A percentile compares a stretch with the other conserved stretches of the same genome.
These are phyloP conservation scores for Sclerotinia subarctica DNA, from an alignment of 2,329 filamentous ascomycete species.

Conservation along the genomic window DNA sequence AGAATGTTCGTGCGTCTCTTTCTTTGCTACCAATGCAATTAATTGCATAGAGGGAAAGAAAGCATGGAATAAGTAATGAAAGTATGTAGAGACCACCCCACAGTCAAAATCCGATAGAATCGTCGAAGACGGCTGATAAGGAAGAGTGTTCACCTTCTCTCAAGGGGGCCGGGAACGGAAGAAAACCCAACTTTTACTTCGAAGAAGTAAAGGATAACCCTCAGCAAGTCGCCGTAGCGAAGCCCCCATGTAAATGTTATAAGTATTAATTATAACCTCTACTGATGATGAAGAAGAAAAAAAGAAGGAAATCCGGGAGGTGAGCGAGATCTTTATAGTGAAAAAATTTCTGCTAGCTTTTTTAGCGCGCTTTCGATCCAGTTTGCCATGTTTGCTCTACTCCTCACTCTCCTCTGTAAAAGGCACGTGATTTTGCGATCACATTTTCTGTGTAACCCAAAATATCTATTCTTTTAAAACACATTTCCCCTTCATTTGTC, in stretches of 20 bases:
- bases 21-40: not conserved
- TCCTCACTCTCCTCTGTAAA: not conserved
- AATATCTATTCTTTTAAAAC: not conserved
- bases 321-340: slow-evolving; percentile 24
- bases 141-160: slow-evolving; percentile 43
- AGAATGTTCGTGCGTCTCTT: too few species aligned
- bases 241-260: slow-evolving; percentile 40
- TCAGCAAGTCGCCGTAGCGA: slow-evolving; percentile 44
- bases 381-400: slow-evolving; percentile 2
- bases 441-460: not conserved
- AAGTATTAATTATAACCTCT: slow-evolving; percentile 42
- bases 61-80: too few species aligned
- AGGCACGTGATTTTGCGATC: not conserved
- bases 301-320: slow-evolving; percentile 10
- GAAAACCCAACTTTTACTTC: slow-evolving; percentile 38
- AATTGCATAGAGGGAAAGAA: not conserved
- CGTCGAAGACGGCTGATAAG: slow-evolving; percentile 42
- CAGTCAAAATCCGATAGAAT: slow-evolving; percentile 42
- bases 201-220: slow-evolving; percentile 37
- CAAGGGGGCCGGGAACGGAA: slow-evolving; percentile 45
- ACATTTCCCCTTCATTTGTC: not conserved
- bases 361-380: slow-evolving; percentile 13
- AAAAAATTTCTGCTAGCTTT: slow-evolving; percentile 10
- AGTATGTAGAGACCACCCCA: slow-evolving; percentile 44
- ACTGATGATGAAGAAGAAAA: slow-evolving; percentile 39